Evolutionary conservation across 2,329 filamentous ascomycete genomes (phyloP).

Genomic region (Huntiella savannae): DNA sequence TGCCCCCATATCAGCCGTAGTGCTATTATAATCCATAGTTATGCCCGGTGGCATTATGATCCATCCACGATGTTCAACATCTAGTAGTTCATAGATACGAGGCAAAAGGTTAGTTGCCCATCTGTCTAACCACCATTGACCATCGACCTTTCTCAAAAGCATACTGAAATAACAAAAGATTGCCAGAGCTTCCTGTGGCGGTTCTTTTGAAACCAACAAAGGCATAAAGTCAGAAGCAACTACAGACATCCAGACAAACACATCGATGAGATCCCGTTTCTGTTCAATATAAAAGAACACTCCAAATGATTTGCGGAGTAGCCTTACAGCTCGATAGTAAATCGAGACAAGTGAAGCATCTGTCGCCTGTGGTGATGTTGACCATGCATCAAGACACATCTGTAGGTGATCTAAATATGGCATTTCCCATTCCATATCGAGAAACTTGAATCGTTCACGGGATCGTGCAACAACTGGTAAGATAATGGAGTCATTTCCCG

Average conservation of each 20-base stretch:
- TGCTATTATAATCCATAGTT: background rate
- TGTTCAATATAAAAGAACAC: slow-evolving; percentile 12
- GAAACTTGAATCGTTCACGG: slow-evolving; percentile 8
- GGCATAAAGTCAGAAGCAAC: slow-evolving; percentile 20
- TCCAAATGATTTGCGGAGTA: slow-evolving; percentile 18
- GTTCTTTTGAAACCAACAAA: slow-evolving; percentile 16
- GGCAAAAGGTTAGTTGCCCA: slow-evolving; percentile 19
- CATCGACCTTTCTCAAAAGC: slow-evolving; percentile 17
- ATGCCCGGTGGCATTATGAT: slow-evolving; percentile 13
- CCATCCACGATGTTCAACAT: slow-evolving; percentile 21
- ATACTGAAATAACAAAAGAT: slow-evolving; percentile 21
- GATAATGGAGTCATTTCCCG: slow-evolving; percentile 5
- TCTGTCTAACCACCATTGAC: slow-evolving; percentile 22
- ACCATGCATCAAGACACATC: slow-evolving; percentile 12
- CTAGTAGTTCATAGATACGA: slow-evolving; percentile 18
- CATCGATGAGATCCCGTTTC: slow-evolving; percentile 20
- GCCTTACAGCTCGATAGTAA: slow-evolving; percentile 18
- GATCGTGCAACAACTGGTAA: slow-evolving; percentile 11
- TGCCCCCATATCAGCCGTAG: no score
- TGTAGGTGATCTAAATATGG: slow-evolving; percentile 15
- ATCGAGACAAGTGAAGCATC: slow-evolving; percentile 13
- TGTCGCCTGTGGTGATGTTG: slow-evolving; percentile 2
- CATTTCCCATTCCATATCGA: slow-evolving; percentile 11
- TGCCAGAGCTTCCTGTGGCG: slow-evolving; percentile 17
- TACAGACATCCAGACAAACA: slow-evolving; percentile 23